phyloP scores from a whole-genome alignment of 1,139 yeast genomes.

The Blastobotrys illinoisensis region DNA sequence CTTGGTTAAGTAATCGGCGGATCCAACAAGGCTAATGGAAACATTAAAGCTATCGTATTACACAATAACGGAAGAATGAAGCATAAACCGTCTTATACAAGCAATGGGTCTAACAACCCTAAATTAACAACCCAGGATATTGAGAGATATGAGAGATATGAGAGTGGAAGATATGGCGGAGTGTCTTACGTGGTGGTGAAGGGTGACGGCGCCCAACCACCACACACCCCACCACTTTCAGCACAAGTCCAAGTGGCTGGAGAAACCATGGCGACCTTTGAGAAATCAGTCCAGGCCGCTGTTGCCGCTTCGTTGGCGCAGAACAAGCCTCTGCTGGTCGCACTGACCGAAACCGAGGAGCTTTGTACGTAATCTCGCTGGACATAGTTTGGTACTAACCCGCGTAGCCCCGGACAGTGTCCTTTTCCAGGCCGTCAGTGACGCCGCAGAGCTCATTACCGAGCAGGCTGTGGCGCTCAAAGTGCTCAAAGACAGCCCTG shows the following conservation, averaged over 20 bases:
- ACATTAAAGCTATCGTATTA: no score
- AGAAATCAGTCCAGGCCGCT: conserved; percentile 15
- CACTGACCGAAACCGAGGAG: conserved; percentile 5
- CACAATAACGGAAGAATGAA: no score
- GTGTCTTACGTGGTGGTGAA: neutral
- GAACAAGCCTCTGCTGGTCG: conserved; percentile 15
- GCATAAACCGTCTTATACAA: no score
- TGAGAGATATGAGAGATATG: no score
- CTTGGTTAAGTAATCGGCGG: no score
- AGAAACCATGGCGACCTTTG: conserved; percentile 2
- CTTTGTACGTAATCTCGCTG: neutral
- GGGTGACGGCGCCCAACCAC: neutral
- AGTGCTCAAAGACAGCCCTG: conserved; percentile 42
- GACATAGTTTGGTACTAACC: neutral
- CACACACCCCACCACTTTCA: neutral
- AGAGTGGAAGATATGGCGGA: no score
- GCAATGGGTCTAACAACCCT: no score
- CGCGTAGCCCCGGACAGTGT: neutral
- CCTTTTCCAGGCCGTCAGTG: neutral
- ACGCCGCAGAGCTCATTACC: neutral
- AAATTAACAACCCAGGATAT: no score
- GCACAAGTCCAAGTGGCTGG: neutral
- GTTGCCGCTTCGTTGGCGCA: conserved; percentile 12
- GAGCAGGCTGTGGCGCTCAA: conserved; percentile 39
- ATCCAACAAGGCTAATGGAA: no score